These are phyloP conservation scores for Diaporthe longicolla DNA, from an alignment of 2,329 filamentous ascomycete genomes.

Conservation along the genomic window DNA sequence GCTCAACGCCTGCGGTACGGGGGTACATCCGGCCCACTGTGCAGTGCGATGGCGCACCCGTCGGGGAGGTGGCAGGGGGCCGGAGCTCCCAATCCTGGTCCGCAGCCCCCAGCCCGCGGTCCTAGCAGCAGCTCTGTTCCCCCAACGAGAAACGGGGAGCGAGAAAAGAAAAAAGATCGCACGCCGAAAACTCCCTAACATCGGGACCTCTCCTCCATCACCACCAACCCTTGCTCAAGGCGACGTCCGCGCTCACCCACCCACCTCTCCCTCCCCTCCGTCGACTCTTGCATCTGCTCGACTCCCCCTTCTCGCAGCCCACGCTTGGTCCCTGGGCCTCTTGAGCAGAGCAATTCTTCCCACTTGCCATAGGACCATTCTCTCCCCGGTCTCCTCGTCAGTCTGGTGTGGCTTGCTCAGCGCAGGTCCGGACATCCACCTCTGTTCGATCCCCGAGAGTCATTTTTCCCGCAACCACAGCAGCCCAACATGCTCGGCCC, in stretches of 20 bases:
- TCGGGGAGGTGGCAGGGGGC: constrained; percentile 17
- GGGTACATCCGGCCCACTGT: constrained; percentile 29
- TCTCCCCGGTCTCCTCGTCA: constrained; percentile 43
- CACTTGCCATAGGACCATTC: constrained; percentile 5
- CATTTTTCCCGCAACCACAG: constrained; percentile 44
- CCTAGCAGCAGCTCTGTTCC: constrained; percentile 27
- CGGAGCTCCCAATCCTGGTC: constrained; percentile 31
- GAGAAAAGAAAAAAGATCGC: constrained; percentile 43
- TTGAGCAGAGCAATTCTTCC: constrained; percentile 37
- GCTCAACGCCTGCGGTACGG: constrained; percentile 31
- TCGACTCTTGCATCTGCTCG: constrained; percentile 43
- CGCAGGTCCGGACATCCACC: constrained; percentile 36
- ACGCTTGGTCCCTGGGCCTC: constrained; percentile 15
- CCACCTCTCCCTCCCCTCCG: constrained; percentile 42
- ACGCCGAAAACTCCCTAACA: constrained; percentile 41
- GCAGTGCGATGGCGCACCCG: constrained; percentile 16
- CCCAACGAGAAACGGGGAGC: constrained; percentile 40
- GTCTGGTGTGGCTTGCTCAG: constrained; percentile 44
- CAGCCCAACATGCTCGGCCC: constrained; percentile 71
- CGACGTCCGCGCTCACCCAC: constrained; percentile 37
- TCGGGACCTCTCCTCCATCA: constrained; percentile 38
- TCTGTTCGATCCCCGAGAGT: constrained; percentile 45
- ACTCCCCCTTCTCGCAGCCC: constrained; percentile 35
- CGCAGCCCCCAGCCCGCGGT: constrained; percentile 15
- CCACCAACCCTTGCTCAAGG: constrained; percentile 35